These are phyloP conservation scores for Neonectria punicea DNA, from an alignment of 2,329 filamentous ascomycete genomes.

Conservation along the genomic window DNA sequence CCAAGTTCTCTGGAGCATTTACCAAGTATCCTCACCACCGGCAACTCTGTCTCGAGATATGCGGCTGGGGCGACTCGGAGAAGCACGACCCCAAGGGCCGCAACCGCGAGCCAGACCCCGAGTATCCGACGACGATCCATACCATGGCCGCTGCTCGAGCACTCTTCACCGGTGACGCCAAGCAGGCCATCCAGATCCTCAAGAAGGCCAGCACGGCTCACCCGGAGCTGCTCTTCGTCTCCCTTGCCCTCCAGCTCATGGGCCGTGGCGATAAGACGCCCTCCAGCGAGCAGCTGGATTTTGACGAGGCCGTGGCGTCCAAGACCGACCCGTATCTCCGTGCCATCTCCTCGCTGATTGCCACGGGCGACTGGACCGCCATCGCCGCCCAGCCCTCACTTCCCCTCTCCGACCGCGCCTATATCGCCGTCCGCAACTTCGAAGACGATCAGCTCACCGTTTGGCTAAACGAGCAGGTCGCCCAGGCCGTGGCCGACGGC, in stretches of 20 bases:
- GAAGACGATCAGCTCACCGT: slow-evolving; percentile 69
- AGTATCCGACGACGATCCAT: slow-evolving; percentile 65
- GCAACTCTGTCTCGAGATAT: slow-evolving; percentile 79
- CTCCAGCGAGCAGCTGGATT: slow-evolving; percentile 63
- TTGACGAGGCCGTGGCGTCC: slow-evolving; percentile 68
- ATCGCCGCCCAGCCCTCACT: slow-evolving; percentile 80
- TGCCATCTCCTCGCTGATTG: slow-evolving; percentile 81
- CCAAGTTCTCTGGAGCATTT: slow-evolving; percentile 69
- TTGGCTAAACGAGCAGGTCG: slow-evolving; percentile 75
- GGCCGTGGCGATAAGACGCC: slow-evolving; percentile 58
- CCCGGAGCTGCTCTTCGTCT: slow-evolving; percentile 75
- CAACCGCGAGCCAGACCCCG: slow-evolving; percentile 55
- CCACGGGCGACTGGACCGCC: slow-evolving; percentile 78
- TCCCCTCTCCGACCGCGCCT: slow-evolving; percentile 78
- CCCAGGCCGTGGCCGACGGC: slow-evolving; percentile 69
- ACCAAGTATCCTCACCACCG: slow-evolving; percentile 77
- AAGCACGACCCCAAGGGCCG: slow-evolving; percentile 56
- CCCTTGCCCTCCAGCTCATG: slow-evolving; percentile 72
- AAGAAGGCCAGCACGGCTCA: slow-evolving; percentile 72
- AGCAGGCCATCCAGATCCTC: slow-evolving; percentile 75
- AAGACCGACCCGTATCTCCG: slow-evolving; percentile 82
- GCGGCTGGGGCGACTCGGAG: slow-evolving; percentile 73
- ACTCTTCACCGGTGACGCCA: slow-evolving; percentile 76
- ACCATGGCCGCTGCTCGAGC: slow-evolving; percentile 83
- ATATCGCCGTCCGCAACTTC: slow-evolving; percentile 76